Evolutionary conservation across 257 asterid species (phyloP).

Genomic region (Haberlea rhodopensis): DNA sequence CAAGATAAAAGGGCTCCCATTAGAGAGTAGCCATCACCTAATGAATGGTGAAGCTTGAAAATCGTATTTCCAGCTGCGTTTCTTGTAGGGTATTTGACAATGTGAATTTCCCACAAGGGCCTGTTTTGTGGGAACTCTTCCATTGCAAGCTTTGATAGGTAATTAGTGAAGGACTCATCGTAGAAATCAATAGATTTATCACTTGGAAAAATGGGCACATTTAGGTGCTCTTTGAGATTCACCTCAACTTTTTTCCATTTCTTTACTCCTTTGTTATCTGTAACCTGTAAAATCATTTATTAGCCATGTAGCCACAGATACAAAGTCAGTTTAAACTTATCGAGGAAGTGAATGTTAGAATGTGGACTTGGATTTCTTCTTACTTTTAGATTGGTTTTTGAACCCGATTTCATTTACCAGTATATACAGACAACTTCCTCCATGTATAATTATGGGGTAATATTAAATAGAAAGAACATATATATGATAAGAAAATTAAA

Average conservation of each 20-base stretch:
- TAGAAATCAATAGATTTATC: constrained; percentile 36
- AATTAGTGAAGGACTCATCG: constrained; percentile 40
- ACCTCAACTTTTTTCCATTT: constrained; percentile 55
- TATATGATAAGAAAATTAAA: background rate
- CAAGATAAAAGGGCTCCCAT: constrained; percentile 63
- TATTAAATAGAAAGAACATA: background rate
- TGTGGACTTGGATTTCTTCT: too few species aligned
- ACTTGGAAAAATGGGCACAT: constrained; percentile 31
- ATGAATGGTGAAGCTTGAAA: constrained; percentile 51
- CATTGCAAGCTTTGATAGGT: constrained; percentile 33
- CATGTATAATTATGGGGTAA: too few species aligned
- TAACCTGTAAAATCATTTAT: constrained; percentile 28
- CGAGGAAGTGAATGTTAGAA: too few species aligned
- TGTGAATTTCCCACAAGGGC: constrained; percentile 55
- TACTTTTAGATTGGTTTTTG: too few species aligned
- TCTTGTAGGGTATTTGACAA: constrained; percentile 44
- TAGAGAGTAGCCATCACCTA: constrained; percentile 57
- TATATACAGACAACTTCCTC: too few species aligned
- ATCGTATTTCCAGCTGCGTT: constrained; percentile 30
- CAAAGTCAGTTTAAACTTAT: too few species aligned
- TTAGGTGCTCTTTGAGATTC: constrained; percentile 35
- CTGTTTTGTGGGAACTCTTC: constrained; percentile 31
- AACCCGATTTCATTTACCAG: too few species aligned
- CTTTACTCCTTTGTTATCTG: constrained; percentile 30
- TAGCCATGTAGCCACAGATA: too few species aligned